Evolutionary conservation across 345 rosid genomes (phyloP).

Genomic region (Trapa bicornis): DNA sequence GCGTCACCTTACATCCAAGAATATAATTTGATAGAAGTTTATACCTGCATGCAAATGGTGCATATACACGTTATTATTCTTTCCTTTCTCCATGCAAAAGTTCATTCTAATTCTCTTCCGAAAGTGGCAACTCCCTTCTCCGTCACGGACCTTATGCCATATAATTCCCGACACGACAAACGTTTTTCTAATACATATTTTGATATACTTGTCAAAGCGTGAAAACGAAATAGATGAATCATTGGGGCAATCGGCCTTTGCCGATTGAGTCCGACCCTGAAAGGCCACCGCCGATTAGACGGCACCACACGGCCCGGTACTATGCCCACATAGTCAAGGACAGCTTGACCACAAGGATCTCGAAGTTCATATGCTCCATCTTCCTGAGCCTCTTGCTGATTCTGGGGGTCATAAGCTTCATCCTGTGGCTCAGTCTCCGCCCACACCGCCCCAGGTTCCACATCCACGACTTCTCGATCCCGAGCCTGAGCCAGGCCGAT

Average conservation of each 20-base stretch:
- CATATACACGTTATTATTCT: background rate
- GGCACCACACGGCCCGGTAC: constrained; percentile 29
- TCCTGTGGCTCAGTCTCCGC: constrained; percentile 71
- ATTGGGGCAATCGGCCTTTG: background rate
- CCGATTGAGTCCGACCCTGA: constrained; percentile 14
- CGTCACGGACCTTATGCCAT: background rate
- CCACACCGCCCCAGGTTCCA: constrained; percentile 75
- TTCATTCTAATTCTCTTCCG: background rate
- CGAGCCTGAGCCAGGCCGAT: constrained; percentile 27
- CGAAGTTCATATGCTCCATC: constrained; percentile 43
- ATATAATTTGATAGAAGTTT: too few species aligned
- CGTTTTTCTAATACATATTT: background rate
- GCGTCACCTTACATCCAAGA: too few species aligned
- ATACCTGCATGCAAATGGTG: too few species aligned
- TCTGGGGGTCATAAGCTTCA: constrained; percentile 36
- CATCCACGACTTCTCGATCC: constrained; percentile 35
- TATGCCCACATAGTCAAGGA: constrained; percentile 46
- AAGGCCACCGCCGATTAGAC: constrained; percentile 15
- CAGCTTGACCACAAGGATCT: constrained; percentile 14
- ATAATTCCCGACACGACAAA: background rate
- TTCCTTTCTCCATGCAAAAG: constrained; percentile 4
- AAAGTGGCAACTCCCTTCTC: background rate
- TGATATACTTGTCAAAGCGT: background rate
- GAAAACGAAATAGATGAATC: background rate
- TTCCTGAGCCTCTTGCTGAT: constrained; percentile 42